Percentiles rank a stretch among this genome's conserved stretches.
Conservation (phyloP, 2,329 filamentous ascomycete genomes). For the Gyromitra esculenta region DNA sequence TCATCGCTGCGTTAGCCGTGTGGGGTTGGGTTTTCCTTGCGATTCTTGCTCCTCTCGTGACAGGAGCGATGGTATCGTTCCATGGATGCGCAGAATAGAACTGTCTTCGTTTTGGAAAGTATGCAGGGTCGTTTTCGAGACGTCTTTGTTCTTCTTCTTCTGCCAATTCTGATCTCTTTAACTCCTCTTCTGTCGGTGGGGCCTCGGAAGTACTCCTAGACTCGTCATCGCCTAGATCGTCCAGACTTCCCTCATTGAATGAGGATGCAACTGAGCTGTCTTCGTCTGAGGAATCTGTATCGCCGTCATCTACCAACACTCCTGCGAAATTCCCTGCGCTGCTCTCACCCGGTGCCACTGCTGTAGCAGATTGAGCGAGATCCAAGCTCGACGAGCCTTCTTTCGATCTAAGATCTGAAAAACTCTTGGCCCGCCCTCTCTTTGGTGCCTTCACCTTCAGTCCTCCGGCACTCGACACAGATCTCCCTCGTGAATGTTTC, state of each 20-base stretch:
- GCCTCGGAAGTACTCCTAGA: constrained; percentile 43
- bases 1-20: constrained; percentile 65
- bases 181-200: constrained; percentile 43
- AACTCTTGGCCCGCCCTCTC: constrained; percentile 40
- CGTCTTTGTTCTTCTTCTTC: constrained; percentile 46
- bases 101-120: constrained; percentile 45
- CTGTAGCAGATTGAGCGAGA: background rate
- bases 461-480: constrained; percentile 57
- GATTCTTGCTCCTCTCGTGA: constrained; percentile 34
- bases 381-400: constrained; percentile 1
- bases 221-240: constrained; percentile 35
- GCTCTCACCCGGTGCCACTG: constrained; percentile 6
- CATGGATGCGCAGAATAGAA: constrained; percentile 53
- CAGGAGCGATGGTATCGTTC: constrained; percentile 42
- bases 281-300: constrained; percentile 58
- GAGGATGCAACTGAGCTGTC: constrained; percentile 44
- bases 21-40: constrained; percentile 62
- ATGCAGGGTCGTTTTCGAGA: constrained; percentile 47
- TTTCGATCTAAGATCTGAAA: constrained; percentile 40
- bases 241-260: constrained; percentile 50
- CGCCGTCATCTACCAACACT: constrained; percentile 27
- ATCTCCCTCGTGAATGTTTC: constrained; percentile 54
- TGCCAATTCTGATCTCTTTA: constrained; percentile 32
- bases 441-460: constrained; percentile 43
- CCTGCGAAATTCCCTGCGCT: background rate